Evolutionary conservation across 805 yeast species (phyloP).

Genomic region (Debaryomyces prosopidis): DNA sequence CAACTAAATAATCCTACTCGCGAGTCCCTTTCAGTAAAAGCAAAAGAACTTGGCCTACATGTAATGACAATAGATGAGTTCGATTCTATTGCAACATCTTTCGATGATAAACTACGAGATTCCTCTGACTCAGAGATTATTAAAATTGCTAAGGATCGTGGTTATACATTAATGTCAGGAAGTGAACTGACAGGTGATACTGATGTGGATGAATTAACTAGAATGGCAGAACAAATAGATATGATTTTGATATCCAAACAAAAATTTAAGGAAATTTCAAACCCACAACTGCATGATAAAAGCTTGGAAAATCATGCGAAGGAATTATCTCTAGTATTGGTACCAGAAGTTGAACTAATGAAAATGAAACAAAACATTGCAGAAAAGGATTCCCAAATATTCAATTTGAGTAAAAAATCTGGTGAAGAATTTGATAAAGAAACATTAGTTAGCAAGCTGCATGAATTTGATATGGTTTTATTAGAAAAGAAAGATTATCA

Average conservation of each 20-base stretch:
- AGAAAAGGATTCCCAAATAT: conserved; percentile 32
- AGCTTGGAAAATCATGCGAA: conserved; percentile 20
- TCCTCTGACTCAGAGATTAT: conserved; percentile 5
- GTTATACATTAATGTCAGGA: not conserved
- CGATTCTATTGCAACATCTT: conserved; percentile 11
- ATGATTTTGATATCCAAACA: conserved; percentile 21
- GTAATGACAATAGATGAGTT: conserved; percentile 11
- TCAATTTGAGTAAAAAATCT: conserved; percentile 14
- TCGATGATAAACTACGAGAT: conserved; percentile 17
- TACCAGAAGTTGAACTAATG: conserved; percentile 28
- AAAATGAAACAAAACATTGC: conserved; percentile 25
- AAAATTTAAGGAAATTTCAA: conserved; percentile 17
- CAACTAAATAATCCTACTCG: conserved; percentile 22
- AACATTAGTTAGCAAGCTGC: conserved; percentile 21
- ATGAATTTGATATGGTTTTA: conserved; percentile 32
- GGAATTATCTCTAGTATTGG: conserved; percentile 16
- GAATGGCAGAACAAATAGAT: conserved; percentile 26
- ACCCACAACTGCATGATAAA: conserved; percentile 13
- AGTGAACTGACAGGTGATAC: conserved; percentile 33
- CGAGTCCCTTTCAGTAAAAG: not conserved
- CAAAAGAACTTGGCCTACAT: conserved; percentile 5
- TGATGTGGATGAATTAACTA: conserved; percentile 23
- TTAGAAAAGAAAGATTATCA: conserved; percentile 30
- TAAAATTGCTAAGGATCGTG: not conserved
- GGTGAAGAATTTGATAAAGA: conserved; percentile 20